A percentile compares a stretch with the other conserved stretches of the same genome.
Conservation (phyloP, 805 yeast genomes). For the Metschnikowia cubensis region DNA sequence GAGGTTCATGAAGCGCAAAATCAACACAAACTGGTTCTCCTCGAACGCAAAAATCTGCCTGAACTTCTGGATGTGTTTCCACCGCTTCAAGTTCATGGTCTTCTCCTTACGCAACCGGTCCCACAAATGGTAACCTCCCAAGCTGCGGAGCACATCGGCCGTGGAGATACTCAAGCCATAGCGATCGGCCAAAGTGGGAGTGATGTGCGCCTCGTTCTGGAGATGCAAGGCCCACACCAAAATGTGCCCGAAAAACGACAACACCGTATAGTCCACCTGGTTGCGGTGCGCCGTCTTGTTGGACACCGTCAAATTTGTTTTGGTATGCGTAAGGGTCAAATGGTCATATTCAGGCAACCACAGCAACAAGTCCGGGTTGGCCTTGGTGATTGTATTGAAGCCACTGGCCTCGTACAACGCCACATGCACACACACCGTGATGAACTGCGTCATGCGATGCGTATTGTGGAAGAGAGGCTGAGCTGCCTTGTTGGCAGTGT, state of each 20-base stretch:
- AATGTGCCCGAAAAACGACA: conserved; percentile 36
- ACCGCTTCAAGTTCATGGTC: conserved; percentile 36
- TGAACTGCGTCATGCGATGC: conserved; percentile 21
- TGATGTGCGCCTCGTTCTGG: conserved; percentile 14
- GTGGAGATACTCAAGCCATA: conserved; percentile 20
- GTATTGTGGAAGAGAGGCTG: conserved; percentile 20
- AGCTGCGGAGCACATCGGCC: conserved; percentile 16
- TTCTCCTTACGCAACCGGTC: conserved; percentile 31
- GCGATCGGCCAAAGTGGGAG: conserved; percentile 14
- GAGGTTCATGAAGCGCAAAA: conserved; percentile 33
- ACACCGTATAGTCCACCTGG: conserved; percentile 35
- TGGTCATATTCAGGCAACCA: conserved; percentile 29
- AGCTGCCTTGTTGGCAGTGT: conserved; percentile 20
- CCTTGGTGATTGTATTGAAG: conserved; percentile 24
- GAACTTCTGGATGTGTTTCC: conserved; percentile 40
- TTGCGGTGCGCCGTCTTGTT: conserved; percentile 32
- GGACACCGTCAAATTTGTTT: conserved; percentile 34
- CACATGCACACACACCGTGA: conserved; percentile 29
- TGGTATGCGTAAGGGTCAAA: conserved; percentile 29
- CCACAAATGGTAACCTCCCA: conserved; percentile 42
- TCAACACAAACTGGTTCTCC: conserved; percentile 37
- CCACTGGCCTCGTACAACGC: conserved; percentile 37
- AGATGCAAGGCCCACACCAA: conserved; percentile 34
- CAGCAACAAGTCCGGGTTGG: conserved; percentile 25
- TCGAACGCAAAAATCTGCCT: conserved; percentile 34